These are phyloP conservation scores for Malania oleifera DNA, from an alignment of 164 flowering plant genomes.

Conservation along the genomic window DNA sequence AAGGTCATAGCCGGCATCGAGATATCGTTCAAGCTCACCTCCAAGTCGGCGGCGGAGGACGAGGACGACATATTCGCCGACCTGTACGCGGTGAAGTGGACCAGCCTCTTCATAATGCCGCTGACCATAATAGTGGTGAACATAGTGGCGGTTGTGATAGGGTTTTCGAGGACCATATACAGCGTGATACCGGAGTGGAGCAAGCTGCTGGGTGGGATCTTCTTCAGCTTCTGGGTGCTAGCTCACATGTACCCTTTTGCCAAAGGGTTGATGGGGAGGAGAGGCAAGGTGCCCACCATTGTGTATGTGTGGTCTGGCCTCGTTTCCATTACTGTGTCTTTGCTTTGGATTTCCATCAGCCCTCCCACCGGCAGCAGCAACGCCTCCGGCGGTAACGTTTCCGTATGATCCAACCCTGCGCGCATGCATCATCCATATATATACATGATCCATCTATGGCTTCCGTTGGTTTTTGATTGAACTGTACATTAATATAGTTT, in stretches of 20 bases:
- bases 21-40: conserved; percentile 62
- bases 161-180: conserved; percentile 51
- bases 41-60: conserved; percentile 60
- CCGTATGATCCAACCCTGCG: no score
- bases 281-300: conserved; percentile 55
- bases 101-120: conserved; percentile 58
- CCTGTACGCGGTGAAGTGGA: conserved; percentile 68
- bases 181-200: conserved; percentile 61
- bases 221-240: conserved; percentile 73
- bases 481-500: no score
- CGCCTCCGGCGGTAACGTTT: conserved; percentile 12
- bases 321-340: conserved; percentile 48
- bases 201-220: conserved; percentile 48
- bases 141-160: conserved; percentile 48
- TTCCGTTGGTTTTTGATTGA: no score
- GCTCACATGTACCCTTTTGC: conserved; percentile 63
- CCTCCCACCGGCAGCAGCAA: conserved; percentile 31
- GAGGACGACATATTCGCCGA: conserved; percentile 62
- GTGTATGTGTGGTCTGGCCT: conserved; percentile 61
- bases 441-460: no score
- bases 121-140: conserved; percentile 53
- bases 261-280: conserved; percentile 65
- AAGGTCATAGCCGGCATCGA: conserved; percentile 73
- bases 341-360: conserved; percentile 54
- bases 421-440: no score